Percentiles rank a stretch among this genome's conserved stretches.
phyloP scores from a whole-genome alignment of 768 basidiomycete genomes.

The Sporobolomyces pararoseus region DNA sequence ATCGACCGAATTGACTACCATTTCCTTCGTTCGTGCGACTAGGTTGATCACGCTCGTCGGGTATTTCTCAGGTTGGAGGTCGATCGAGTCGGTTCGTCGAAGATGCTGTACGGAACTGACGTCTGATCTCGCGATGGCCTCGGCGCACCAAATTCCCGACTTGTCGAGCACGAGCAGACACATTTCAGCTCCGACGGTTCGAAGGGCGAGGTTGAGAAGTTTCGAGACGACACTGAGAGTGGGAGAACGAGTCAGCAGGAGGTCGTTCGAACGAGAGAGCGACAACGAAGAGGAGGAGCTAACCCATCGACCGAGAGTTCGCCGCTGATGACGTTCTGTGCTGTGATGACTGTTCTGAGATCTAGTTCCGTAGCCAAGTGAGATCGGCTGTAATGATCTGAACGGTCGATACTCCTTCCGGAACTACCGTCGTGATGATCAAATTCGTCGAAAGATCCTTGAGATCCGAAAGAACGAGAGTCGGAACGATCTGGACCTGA shows the following conservation, averaged over 20 bases:
- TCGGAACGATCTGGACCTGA: slow-evolving; percentile 1
- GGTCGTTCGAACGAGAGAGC: not conserved
- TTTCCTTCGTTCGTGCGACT: slow-evolving; percentile 27
- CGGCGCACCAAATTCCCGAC: slow-evolving; percentile 26
- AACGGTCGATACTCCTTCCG: slow-evolving; percentile 8
- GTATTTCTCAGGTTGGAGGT: slow-evolving; percentile 17
- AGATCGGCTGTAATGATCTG: slow-evolving; percentile 3
- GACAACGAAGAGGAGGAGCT: not conserved
- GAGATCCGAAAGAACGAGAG: slow-evolving; percentile 13
- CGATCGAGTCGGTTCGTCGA: slow-evolving; percentile 31
- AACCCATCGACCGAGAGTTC: slow-evolving; percentile 35
- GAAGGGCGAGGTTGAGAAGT: slow-evolving; percentile 31
- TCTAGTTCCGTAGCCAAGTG: slow-evolving; percentile 38
- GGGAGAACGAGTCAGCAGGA: not conserved
- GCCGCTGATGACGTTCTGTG: slow-evolving; percentile 14
- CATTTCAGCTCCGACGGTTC: slow-evolving; percentile 38
- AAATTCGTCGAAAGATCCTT: slow-evolving; percentile 12
- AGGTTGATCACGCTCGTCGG: slow-evolving; percentile 38
- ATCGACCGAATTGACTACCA: slow-evolving; percentile 32
- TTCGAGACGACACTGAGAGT: slow-evolving; percentile 36
- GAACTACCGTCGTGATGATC: slow-evolving; percentile 7
- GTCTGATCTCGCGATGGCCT: slow-evolving; percentile 27
- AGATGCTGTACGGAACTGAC: slow-evolving; percentile 31
- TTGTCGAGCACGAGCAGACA: slow-evolving; percentile 42
- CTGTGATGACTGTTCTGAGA: slow-evolving; percentile 32